These are phyloP conservation scores for Tricholoma hemisulphureum DNA, from an alignment of 768 basidiomycete species.

Conservation along the genomic window DNA sequence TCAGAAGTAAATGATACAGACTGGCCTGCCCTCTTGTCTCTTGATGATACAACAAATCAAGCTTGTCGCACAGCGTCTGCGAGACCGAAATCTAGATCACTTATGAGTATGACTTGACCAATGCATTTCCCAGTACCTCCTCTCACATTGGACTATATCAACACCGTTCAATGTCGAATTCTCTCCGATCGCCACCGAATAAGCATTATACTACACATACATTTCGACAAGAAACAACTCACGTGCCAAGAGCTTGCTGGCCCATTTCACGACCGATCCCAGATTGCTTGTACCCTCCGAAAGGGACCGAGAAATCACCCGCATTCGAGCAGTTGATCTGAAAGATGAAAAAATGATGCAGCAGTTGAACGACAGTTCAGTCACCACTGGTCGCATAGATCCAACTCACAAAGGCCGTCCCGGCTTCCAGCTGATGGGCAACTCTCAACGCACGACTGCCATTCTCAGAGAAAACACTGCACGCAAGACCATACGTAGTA, in stretches of 20 bases:
- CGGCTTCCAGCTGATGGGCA: conserved; percentile 16
- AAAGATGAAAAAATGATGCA: not conserved
- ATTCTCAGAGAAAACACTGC: conserved; percentile 16
- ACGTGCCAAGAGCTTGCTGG: conserved; percentile 20
- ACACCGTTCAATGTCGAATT: too few relatives aligned
- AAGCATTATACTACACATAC: not conserved
- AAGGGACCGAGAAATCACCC: conserved; percentile 11
- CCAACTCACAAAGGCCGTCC: conserved; percentile 7
- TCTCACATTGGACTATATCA: too few relatives aligned
- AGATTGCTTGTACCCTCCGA: conserved; percentile 27
- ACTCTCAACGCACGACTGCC: conserved; percentile 13
- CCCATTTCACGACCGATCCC: conserved; percentile 22
- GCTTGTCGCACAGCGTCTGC: too few relatives aligned
- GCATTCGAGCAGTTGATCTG: conserved; percentile 16
- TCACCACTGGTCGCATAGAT: too few relatives aligned
- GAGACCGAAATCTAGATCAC: too few relatives aligned
- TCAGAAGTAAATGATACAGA: too few relatives aligned
- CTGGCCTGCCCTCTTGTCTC: too few relatives aligned
- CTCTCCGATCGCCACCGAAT: not conserved
- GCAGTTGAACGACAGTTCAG: not conserved
- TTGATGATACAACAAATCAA: too few relatives aligned
- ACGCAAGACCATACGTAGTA: conserved; percentile 12
- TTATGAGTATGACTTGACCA: too few relatives aligned
- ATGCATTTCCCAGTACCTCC: too few relatives aligned
- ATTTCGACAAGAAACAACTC: not conserved